Evolutionary conservation across 2,329 filamentous ascomycete genomes (phyloP), one percentile per base, ranked within the genome.

Genomic region (Chrysoporthe austroafricana): DNA sequence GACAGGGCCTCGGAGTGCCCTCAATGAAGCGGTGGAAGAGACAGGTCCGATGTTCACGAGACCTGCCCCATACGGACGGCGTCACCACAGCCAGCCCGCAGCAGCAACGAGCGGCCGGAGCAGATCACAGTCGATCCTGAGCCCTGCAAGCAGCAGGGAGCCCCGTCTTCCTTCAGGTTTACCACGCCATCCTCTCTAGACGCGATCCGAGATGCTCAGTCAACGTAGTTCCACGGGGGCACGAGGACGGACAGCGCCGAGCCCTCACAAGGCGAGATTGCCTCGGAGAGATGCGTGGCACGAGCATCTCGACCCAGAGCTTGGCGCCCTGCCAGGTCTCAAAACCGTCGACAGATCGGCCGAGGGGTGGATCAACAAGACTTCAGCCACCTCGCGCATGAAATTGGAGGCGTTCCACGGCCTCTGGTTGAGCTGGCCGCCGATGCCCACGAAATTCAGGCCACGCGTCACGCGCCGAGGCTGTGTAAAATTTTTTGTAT

Each of bases 391-490:
- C 13, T 50, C 48, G 3, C 21, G 48, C 11, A 6, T 21, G 48
- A 50, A n/a, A 50, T 50, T 21, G 6, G 9, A 39, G 36, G 9
- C 9, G 36, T 39, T 9, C 9, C 36, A 39, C 9, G n/a, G 16
- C 56, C 34, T n/a, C 39, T 14, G 21, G 42, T 32, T 26, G 21
- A 7, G 34, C 14, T 9, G 36, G 36, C 36, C 9, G 36, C 36
- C 5, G 18, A 13, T 48, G 42, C 32, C 58, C 11, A 34, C 42
- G n/a, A 36, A 39, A 58, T 58, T 39, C 42, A 32, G 59, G 21
- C 61, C 62, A 60, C 63, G 63, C 59, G 66, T 66, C 63, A 57
- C 61, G 56, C 44, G 63, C 44, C 58, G 52, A 62, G 63, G 63
- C 66, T 54, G 66, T 62, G 52, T 60, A 48, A 26, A 4, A 9